Evolutionary conservation across 352 stramenopile species (phyloP), one percentile per base, ranked within the genome.

Genomic region (Phytophthora sp.): DNA sequence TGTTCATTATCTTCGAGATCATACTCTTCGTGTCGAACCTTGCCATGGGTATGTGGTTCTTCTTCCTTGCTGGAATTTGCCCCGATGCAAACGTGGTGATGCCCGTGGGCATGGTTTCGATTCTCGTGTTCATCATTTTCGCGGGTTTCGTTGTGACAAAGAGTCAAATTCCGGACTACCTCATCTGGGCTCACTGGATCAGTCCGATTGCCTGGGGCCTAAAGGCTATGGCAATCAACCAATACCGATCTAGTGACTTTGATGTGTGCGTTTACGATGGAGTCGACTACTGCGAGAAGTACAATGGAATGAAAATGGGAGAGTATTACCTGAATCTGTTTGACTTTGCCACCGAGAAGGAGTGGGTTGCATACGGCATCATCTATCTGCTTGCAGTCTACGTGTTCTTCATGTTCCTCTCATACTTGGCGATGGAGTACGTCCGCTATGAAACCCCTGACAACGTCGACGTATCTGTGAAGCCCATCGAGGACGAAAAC

Each of bases 121-220:
- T 85, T n/a, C 44, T 80, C 6, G 21, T 88, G 17, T 82, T 79
- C 42, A 51, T 73, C 41, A 65, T 88, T 4, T 85, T 85, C 30
- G 64, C 56, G 8, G 79, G 79, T 17, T 87, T 85, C 56, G 59
- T 85, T 46, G 52, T 84, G 28, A 77, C 70, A 27, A 73, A 80
- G 46, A 69, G 58, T 48, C 57, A 81, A 15, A 87, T 88, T 28
- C 79, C 76, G 10, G 39, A 58, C 38, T 73, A 71, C 44, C 75
- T 77, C 26, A 72, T 71, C 10, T 89, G 80, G 80, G 23, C 83
- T 5, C 84, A 88, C 53, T 87, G 66, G 62, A 68, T 90, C 43
- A 86, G 84, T 26, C 81, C 81, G 1, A 72, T 89, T 38, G 55
- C 65, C 5, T 89, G 75, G 72, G 64, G 55, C 18, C 67, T 81